Percentiles rank a stretch among this genome's conserved stretches.
Evolutionary conservation across 305 asterid genomes (phyloP).

Genomic region (Fraxinus paxiana): DNA sequence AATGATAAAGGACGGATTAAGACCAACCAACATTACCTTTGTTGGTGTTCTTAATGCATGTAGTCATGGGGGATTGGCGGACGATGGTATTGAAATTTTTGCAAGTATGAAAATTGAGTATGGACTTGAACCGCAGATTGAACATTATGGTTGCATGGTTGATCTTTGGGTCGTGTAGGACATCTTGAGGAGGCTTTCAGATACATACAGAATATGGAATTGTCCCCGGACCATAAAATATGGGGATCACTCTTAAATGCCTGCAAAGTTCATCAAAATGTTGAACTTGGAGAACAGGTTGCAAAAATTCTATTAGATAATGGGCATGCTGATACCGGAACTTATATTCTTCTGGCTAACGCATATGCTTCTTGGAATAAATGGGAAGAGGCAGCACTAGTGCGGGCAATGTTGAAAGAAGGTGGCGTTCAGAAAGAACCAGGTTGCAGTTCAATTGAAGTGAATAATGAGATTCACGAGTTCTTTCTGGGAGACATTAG

Average conservation of each 20-base stretch:
- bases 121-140: slow-evolving; percentile 38
- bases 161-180: slow-evolving; percentile 62
- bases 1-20: slow-evolving; percentile 37
- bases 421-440: slow-evolving; percentile 44
- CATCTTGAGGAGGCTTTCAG: slow-evolving; percentile 43
- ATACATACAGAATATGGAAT: slow-evolving; percentile 30
- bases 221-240: slow-evolving; percentile 37
- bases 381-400: slow-evolving; percentile 41
- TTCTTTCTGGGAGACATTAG: slow-evolving; percentile 49
- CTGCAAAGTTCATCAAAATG: slow-evolving; percentile 41
- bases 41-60: slow-evolving; percentile 52
- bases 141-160: slow-evolving; percentile 60
- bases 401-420: slow-evolving; percentile 38
- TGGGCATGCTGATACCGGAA: slow-evolving; percentile 35
- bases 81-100: slow-evolving; percentile 36
- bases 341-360: slow-evolving; percentile 38
- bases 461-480: slow-evolving; percentile 41
- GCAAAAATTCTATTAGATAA: slow-evolving; percentile 28
- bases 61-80: slow-evolving; percentile 53
- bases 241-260: slow-evolving; percentile 54
- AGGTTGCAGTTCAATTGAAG: slow-evolving; percentile 53
- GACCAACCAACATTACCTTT: slow-evolving; percentile 41
- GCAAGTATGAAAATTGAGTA: slow-evolving; percentile 31
- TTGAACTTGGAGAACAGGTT: slow-evolving; percentile 38
- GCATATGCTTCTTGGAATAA: slow-evolving; percentile 39